These are phyloP conservation scores for Colletotrichum sp. DNA, from an alignment of 2,329 filamentous ascomycete genomes.

Conservation along the genomic window DNA sequence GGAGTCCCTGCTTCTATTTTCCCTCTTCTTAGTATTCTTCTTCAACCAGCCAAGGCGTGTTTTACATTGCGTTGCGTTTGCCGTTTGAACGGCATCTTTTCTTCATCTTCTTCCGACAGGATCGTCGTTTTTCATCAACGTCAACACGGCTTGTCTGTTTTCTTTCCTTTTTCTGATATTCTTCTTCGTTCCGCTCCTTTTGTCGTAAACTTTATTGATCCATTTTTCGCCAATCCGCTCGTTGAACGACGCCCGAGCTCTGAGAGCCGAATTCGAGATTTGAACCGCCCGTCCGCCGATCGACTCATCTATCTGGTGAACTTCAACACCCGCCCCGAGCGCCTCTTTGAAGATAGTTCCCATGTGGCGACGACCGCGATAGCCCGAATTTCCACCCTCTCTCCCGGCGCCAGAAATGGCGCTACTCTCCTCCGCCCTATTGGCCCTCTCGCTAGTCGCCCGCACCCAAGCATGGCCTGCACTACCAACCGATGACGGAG, in stretches of 20 bases:
- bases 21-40: neutral
- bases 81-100: slow-evolving; percentile 7
- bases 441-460: slow-evolving; percentile 19
- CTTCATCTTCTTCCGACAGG: neutral
- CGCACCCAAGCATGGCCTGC: slow-evolving; percentile 19
- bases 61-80: slow-evolving; percentile 11
- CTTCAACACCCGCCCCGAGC: neutral
- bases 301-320: neutral
- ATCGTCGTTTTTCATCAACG: neutral
- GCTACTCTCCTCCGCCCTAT: slow-evolving; percentile 7
- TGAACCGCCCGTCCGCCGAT: neutral
- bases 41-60: slow-evolving; percentile 2
- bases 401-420: slow-evolving; percentile 9
- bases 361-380: slow-evolving; percentile 22
- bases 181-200: neutral
- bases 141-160: neutral
- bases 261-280: neutral
- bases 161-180: neutral
- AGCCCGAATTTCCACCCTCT: slow-evolving; percentile 5
- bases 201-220: neutral
- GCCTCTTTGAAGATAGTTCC: neutral
- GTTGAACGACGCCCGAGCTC: neutral
- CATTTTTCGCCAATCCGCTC: neutral
- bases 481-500: slow-evolving; percentile 19
- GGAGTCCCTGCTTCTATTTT: slow-evolving; percentile 9